Percentiles rank a stretch among this genome's conserved stretches.
Evolutionary conservation across 176 grass and related monocot species (phyloP).

Genomic region (Carex kokanica): DNA sequence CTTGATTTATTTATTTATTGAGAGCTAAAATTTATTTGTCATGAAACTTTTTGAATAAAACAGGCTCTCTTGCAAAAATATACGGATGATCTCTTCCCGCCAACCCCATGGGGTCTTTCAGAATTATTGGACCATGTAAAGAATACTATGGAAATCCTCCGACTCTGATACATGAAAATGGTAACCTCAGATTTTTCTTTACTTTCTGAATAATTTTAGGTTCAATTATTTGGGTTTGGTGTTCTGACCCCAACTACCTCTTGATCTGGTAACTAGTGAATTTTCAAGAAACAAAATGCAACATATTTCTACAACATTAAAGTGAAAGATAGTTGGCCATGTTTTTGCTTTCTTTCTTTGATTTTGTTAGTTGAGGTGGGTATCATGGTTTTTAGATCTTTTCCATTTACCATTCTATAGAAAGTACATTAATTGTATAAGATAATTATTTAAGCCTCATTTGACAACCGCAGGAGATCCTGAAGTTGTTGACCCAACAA

Average conservation of each 20-base stretch:
- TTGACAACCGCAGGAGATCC: slow-evolving; percentile 11
- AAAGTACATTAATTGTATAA: background rate
- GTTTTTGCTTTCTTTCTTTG: background rate
- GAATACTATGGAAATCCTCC: slow-evolving; percentile 54
- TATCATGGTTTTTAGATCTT: background rate
- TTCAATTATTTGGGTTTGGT: background rate
- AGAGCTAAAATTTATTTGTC: background rate
- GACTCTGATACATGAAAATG: slow-evolving; percentile 74
- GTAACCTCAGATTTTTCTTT: slow-evolving; percentile 31
- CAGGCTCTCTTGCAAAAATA: slow-evolving; percentile 8
- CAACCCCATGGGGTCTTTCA: slow-evolving; percentile 38
- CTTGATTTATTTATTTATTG: background rate
- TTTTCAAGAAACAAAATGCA: background rate
- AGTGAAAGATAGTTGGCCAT: background rate
- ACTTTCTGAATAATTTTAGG: background rate
- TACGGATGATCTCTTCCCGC: background rate
- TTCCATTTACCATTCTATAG: background rate
- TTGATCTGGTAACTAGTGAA: background rate
- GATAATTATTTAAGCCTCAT: background rate
- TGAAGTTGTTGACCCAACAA: background rate
- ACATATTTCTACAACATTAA: background rate
- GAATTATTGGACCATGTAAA: slow-evolving; percentile 63
- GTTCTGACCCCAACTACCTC: background rate
- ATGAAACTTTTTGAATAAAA: slow-evolving; percentile 12
- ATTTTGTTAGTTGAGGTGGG: background rate